phyloP scores from a whole-genome alignment of 2,329 filamentous ascomycete species.

The Cladosporium sp. region DNA sequence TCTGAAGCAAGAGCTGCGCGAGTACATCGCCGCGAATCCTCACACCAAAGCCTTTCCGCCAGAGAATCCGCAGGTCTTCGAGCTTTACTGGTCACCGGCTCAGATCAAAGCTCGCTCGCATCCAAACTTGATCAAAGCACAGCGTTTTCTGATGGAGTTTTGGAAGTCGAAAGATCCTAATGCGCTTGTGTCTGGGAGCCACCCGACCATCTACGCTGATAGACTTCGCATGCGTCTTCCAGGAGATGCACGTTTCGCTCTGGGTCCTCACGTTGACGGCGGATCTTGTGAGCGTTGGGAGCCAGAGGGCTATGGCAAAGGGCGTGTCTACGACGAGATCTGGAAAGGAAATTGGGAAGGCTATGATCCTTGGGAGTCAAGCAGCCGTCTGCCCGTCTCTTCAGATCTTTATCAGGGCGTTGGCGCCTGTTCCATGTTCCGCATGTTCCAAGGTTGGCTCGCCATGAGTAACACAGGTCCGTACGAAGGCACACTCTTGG shows the following conservation, averaged over 20 bases:
- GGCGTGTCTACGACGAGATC: conserved; percentile 68
- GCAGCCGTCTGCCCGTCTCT: conserved; percentile 61
- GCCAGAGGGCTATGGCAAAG: conserved; percentile 57
- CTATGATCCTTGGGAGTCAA: conserved; percentile 79
- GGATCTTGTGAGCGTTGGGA: conserved; percentile 50
- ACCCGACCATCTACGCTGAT: conserved; percentile 48
- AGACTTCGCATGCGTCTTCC: conserved; percentile 52
- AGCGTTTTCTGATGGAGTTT: conserved; percentile 46
- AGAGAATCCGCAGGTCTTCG: conserved; percentile 48
- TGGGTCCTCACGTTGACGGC: conserved; percentile 56
- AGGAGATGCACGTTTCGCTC: conserved; percentile 47
- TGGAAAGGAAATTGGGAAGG: conserved; percentile 73
- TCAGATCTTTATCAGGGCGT: conserved; percentile 76
- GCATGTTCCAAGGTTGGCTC: conserved; percentile 89
- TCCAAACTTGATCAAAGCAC: conserved; percentile 43
- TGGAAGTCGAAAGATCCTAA: conserved; percentile 45
- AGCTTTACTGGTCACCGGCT: conserved; percentile 47
- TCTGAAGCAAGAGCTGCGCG: conserved; percentile 41
- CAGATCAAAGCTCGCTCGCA: conserved; percentile 46
- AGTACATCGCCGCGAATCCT: conserved; percentile 45
- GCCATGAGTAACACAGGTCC: conserved; percentile 70
- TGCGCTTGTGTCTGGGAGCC: conserved; percentile 40
- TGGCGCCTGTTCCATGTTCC: conserved; percentile 78
- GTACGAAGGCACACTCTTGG: conserved; percentile 72
- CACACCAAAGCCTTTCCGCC: conserved; percentile 45